Conservation (phyloP, 306 rosid species). For the Trifolium pratense region DNA sequence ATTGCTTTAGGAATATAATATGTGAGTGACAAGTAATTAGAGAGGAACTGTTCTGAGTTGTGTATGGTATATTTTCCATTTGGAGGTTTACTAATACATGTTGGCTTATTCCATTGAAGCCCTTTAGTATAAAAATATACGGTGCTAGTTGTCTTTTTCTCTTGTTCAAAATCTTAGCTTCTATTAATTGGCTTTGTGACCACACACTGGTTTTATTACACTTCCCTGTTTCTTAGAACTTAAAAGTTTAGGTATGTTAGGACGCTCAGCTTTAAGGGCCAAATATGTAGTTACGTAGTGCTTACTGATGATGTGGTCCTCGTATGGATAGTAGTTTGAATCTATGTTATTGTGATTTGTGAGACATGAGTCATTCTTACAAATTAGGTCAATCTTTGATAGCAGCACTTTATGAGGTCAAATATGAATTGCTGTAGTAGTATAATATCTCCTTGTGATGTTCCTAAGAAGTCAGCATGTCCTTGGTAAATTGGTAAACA, state of each 20-base stretch:
- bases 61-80: constrained; percentile 49
- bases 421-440: background rate
- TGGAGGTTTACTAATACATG: constrained; percentile 46
- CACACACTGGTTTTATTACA: background rate
- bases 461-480: background rate
- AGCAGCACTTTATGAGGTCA: background rate
- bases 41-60: constrained; percentile 43
- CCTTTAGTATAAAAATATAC: constrained; percentile 35
- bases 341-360: background rate
- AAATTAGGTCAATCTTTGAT: background rate
- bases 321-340: background rate
- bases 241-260: background rate
- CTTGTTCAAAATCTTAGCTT: constrained; percentile 1
- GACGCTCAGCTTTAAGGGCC: background rate
- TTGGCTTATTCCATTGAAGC: constrained; percentile 32
- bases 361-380: background rate
- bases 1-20: constrained; percentile 62
- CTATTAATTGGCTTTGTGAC: constrained; percentile 4
- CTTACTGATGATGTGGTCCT: background rate
- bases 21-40: constrained; percentile 51
- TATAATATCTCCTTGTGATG: no score
- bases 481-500: background rate
- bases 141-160: constrained; percentile 26
- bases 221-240: background rate
- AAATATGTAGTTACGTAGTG: background rate